These are phyloP conservation scores for Cordyceps cicadae DNA, from an alignment of 2,329 filamentous ascomycete species.

Conservation along the genomic window DNA sequence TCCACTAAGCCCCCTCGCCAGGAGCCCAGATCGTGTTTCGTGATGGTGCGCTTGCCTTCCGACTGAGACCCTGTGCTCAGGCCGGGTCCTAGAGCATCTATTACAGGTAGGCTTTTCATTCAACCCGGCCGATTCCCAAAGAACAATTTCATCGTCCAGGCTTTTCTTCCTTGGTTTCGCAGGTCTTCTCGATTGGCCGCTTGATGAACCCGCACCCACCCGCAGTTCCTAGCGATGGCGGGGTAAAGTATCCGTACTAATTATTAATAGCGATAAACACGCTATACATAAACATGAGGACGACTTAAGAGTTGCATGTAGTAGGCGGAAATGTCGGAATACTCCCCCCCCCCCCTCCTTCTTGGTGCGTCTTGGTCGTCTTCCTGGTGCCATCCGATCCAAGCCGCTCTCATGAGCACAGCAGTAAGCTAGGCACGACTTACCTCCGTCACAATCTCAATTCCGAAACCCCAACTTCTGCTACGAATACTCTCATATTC, in stretches of 20 bases:
- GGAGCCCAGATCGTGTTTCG: not conserved
- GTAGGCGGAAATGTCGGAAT: not conserved
- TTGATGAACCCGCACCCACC: no score
- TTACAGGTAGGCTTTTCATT: not conserved
- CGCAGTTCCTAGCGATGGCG: not conserved
- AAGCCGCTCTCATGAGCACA: not conserved
- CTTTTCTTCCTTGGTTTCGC: not conserved
- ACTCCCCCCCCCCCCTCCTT: not conserved
- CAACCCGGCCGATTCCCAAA: no score
- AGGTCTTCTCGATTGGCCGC: no score
- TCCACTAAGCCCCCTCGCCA: not conserved
- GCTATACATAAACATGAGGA: no score
- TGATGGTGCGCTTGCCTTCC: not conserved
- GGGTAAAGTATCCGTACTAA: not conserved
- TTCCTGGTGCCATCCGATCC: not conserved
- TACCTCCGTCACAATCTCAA: not conserved
- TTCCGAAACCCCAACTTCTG: not conserved
- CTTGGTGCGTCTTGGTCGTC: not conserved
- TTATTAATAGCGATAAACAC: no score
- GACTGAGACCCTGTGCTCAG: no score
- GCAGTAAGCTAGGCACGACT: no score
- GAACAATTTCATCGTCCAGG: no score
- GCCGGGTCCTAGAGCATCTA: no score
- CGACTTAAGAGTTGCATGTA: no score
- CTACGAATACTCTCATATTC: not conserved